These are phyloP conservation scores for Sugiyamaella pinicola DNA, from an alignment of 1,139 yeast species.

Conservation along the genomic window DNA sequence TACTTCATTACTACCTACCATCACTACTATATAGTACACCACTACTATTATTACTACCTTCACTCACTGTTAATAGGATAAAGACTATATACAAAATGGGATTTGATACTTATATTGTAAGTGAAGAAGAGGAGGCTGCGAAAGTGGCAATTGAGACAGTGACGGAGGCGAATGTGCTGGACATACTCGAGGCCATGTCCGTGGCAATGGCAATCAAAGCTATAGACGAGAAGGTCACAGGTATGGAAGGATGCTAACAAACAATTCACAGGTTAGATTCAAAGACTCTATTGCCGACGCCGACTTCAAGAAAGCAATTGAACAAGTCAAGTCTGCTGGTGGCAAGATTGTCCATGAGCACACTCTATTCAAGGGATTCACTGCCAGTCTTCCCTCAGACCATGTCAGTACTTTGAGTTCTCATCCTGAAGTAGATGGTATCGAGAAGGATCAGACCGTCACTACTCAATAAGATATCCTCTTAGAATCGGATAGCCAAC, in stretches of 20 bases:
- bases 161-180: neutral
- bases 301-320: slow-evolving; percentile 34
- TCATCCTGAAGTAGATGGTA: slow-evolving; percentile 37
- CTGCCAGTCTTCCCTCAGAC: slow-evolving; percentile 39
- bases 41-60: neutral
- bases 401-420: slow-evolving; percentile 33
- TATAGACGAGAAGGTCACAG: no score
- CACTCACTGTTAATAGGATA: neutral
- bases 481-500: no score
- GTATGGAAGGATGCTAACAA: no score
- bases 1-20: no score
- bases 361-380: slow-evolving; percentile 39
- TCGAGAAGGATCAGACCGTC: slow-evolving; percentile 41
- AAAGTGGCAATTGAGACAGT: neutral
- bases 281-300: slow-evolving; percentile 34
- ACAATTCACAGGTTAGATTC: slow-evolving; percentile 32
- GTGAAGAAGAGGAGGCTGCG: slow-evolving; percentile 11
- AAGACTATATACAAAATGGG: slow-evolving; percentile 23
- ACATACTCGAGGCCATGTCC: neutral
- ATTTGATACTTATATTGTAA: slow-evolving; percentile 28
- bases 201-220: neutral
- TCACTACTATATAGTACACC: no score
- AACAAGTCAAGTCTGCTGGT: slow-evolving; percentile 30
- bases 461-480: slow-evolving; percentile 18
- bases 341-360: slow-evolving; percentile 36